Evolutionary conservation across 2,329 filamentous ascomycete genomes (phyloP), one percentile per base, ranked within the genome.

Genomic region (Berkeleyomyces basicola): DNA sequence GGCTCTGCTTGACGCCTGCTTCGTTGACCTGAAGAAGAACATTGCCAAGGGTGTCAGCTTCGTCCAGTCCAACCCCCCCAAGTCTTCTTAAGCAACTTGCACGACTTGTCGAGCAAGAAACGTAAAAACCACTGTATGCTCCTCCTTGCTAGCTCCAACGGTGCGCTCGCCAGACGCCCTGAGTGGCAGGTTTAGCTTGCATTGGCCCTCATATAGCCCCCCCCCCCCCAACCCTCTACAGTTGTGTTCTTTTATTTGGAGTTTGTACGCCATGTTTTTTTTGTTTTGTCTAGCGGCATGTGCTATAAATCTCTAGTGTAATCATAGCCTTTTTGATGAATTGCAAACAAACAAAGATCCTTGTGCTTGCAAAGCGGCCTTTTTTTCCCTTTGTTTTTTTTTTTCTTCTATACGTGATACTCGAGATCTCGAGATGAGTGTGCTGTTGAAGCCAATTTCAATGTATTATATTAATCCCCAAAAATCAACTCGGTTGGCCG

Each of bases 1-100:
- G 84, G 85, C 86, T 77, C 85, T 99, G 70, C 78, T 99, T 71
- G 87, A 95, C 72, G 88, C 84, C 71, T 87, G 84, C 82, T 79
- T 97, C 69, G 79, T 74, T 70, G 93, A 92, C 77, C 82, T 93
- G 74, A 87, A 88, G 82, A 88, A 87, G 83, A 96, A 97, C 86
- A 96, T 97, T 75, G 79, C 85, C 77, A 97, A 96, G 88, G 90
- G 90, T 74, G 79, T 84, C 66, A 69, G 74, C 65, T 85, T 85
- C 67, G 82, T 81, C 78, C 67, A 67, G 63, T 47, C 61, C 57
- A 62, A 65, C 60, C 63, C 63, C n/a, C 63, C 63, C 61, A 65
- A 64, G 63, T 64, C 59, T 58, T 53, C 62, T 37, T 63, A 63
- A 61, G 49, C 42, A 39, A 51, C 37, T 62, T 44, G 6, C 43